phyloP scores from a whole-genome alignment of 2,329 filamentous ascomycete genomes.

The Sarocladium strictum region DNA sequence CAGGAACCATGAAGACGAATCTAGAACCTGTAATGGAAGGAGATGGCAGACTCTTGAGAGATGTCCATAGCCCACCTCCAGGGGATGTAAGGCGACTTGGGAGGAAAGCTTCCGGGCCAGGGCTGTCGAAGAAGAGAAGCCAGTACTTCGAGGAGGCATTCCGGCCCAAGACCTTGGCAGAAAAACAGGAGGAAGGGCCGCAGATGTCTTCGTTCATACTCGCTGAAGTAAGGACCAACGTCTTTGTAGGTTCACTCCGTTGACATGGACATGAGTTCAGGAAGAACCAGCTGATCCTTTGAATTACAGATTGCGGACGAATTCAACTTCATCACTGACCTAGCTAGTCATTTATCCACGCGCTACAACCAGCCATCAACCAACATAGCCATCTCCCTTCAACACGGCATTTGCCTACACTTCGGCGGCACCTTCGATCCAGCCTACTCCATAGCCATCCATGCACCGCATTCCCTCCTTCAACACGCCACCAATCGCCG shows the following conservation, averaged over 20 bases:
- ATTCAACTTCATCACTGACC: conserved; percentile 65
- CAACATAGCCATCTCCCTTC: conserved; percentile 69
- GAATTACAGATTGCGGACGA: conserved; percentile 50
- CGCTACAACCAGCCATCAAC: conserved; percentile 70
- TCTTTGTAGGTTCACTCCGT: conserved; percentile 50
- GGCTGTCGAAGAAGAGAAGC: conserved; percentile 17
- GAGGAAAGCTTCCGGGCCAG: conserved; percentile 16
- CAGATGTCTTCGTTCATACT: conserved; percentile 52
- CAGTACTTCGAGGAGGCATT: conserved; percentile 42
- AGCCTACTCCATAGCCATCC: conserved; percentile 72
- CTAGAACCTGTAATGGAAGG: conserved; percentile 26
- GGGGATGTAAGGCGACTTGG: conserved; percentile 13
- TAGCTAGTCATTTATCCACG: conserved; percentile 66
- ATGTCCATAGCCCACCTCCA: conserved; percentile 12
- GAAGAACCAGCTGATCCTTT: no score
- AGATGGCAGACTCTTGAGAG: conserved; percentile 16
- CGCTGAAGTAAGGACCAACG: conserved; percentile 59
- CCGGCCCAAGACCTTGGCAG: conserved; percentile 21
- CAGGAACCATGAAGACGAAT: not conserved
- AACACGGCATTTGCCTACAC: conserved; percentile 68
- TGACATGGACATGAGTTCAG: no score
- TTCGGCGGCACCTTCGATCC: conserved; percentile 72
- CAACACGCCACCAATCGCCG: conserved; percentile 73
- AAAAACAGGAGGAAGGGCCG: conserved; percentile 41
- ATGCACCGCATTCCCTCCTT: conserved; percentile 56